Percentiles rank a stretch among this genome's conserved stretches.
phyloP scores from a whole-genome alignment of 108 stramenopile genomes.

The Cyclotella sp. region DNA sequence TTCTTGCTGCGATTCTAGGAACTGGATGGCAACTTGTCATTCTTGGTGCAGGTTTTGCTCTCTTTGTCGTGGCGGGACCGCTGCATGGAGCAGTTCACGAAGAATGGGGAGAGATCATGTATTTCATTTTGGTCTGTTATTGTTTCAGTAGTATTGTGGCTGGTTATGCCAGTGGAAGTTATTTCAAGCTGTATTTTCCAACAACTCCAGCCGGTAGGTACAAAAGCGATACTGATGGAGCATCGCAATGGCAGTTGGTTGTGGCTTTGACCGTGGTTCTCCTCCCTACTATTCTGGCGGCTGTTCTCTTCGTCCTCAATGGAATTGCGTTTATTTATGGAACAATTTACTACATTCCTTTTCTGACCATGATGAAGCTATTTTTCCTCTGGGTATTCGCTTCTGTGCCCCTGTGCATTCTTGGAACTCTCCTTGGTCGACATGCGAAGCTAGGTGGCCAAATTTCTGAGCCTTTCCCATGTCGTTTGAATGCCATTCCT shows the following conservation, averaged over 20 bases:
- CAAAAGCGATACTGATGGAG: slow-evolving; percentile 44
- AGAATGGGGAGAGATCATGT: slow-evolving; percentile 93
- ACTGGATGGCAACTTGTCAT: slow-evolving; percentile 95
- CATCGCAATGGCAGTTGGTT: slow-evolving; percentile 75
- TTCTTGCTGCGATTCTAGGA: slow-evolving; percentile 93
- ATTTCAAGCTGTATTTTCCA: slow-evolving; percentile 92
- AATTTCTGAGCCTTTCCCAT: slow-evolving; percentile 83
- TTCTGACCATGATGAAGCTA: slow-evolving; percentile 89
- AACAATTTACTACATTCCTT: slow-evolving; percentile 92
- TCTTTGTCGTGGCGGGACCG: slow-evolving; percentile 92
- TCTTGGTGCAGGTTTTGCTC: slow-evolving; percentile 90
- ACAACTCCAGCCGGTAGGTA: slow-evolving; percentile 65
- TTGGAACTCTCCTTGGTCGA: slow-evolving; percentile 94
- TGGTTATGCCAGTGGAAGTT: slow-evolving; percentile 89
- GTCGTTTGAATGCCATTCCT: slow-evolving; percentile 97
- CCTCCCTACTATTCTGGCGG: slow-evolving; percentile 81
- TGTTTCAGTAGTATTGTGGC: slow-evolving; percentile 89
- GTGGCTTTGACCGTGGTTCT: slow-evolving; percentile 95
- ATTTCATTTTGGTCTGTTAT: slow-evolving; percentile 90
- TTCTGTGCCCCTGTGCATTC: slow-evolving; percentile 91
- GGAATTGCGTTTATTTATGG: slow-evolving; percentile 84
- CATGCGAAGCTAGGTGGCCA: slow-evolving; percentile 74
- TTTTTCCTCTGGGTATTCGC: slow-evolving; percentile 95
- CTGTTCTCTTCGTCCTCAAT: slow-evolving; percentile 79
- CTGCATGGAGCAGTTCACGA: slow-evolving; percentile 96